Conservation (phyloP, 1,284 basidiomycete genomes). For the Sanghuangporus weigelae region DNA sequence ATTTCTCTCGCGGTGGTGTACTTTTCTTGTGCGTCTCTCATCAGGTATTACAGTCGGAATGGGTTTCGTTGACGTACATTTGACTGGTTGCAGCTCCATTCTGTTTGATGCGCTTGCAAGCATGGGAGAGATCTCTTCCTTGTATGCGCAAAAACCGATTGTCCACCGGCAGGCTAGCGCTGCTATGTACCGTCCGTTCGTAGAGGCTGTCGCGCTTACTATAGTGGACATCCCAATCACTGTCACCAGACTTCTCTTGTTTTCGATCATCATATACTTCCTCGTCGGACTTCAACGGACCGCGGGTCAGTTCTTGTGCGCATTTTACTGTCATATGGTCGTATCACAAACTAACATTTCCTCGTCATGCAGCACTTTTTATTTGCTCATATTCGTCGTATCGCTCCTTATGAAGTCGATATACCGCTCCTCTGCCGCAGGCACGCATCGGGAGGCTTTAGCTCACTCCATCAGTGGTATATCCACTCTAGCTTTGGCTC, state of each 20-base stretch:
- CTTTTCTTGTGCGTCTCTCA: conserved; percentile 53
- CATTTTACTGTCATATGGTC: conserved; percentile 5
- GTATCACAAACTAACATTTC: background rate
- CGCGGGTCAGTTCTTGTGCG: conserved; percentile 56
- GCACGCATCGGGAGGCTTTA: conserved; percentile 35
- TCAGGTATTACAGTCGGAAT: background rate
- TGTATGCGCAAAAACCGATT: conserved; percentile 71
- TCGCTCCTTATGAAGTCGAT: conserved; percentile 47
- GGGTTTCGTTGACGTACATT: background rate
- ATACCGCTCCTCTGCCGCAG: conserved; percentile 47
- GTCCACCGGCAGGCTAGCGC: conserved; percentile 54
- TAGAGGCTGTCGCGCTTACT: conserved; percentile 63
- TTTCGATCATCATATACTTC: conserved; percentile 60
- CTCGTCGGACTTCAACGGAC: conserved; percentile 52
- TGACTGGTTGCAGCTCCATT: conserved; percentile 33
- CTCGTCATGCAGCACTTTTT: conserved; percentile 34
- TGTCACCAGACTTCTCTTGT: conserved; percentile 43
- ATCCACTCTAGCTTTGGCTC: conserved; percentile 37
- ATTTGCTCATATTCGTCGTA: conserved; percentile 39
- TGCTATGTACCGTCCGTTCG: conserved; percentile 62
- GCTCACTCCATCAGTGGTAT: conserved; percentile 49
- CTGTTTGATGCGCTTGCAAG: conserved; percentile 48
- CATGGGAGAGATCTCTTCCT: conserved; percentile 71
- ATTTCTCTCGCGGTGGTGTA: conserved; percentile 78
- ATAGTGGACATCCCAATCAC: conserved; percentile 69